These are phyloP conservation scores for Trypanosoma platydactyli DNA, from an alignment of 208 protist genomes.

Conservation along the genomic window DNA sequence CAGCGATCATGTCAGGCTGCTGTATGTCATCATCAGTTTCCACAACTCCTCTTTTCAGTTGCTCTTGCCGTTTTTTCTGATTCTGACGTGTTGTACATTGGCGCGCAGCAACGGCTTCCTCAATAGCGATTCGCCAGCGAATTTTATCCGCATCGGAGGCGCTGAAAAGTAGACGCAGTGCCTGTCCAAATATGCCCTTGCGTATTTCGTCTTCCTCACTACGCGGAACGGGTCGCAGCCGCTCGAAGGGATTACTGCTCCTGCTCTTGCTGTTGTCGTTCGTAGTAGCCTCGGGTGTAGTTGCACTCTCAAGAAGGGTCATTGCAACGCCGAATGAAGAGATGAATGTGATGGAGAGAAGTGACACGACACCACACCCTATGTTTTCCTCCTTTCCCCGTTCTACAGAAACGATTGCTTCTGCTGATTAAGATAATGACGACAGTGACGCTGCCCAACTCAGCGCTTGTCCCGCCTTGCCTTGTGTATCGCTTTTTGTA, in stretches of 20 bases:
- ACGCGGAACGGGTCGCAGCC: constrained; percentile 50
- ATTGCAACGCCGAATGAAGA: not conserved
- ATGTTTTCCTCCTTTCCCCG: not conserved
- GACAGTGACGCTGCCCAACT: not conserved
- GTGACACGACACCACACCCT: too few species aligned
- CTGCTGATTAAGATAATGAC: too few species aligned
- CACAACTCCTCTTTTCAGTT: constrained; percentile 3
- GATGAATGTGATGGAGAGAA: too few species aligned
- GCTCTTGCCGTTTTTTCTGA: not conserved
- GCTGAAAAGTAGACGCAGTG: constrained; percentile 47
- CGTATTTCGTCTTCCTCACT: constrained; percentile 89
- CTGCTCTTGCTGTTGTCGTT: not conserved
- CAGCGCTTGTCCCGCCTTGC: too few species aligned
- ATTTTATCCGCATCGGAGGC: constrained; percentile 41
- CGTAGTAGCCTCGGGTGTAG: not conserved
- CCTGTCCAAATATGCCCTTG: constrained; percentile 79
- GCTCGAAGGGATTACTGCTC: constrained; percentile 55
- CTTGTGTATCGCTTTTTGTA: not conserved
- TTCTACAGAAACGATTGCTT: too few species aligned
- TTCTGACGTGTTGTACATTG: not conserved
- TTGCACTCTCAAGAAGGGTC: not conserved
- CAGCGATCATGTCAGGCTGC: not conserved
- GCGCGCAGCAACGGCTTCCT: constrained; percentile 36
- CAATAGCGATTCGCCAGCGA: constrained; percentile 65
- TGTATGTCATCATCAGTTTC: constrained; percentile 4